Conservation (phyloP, 2,329 filamentous ascomycete species). For the Keithomyces neogunnii region DNA sequence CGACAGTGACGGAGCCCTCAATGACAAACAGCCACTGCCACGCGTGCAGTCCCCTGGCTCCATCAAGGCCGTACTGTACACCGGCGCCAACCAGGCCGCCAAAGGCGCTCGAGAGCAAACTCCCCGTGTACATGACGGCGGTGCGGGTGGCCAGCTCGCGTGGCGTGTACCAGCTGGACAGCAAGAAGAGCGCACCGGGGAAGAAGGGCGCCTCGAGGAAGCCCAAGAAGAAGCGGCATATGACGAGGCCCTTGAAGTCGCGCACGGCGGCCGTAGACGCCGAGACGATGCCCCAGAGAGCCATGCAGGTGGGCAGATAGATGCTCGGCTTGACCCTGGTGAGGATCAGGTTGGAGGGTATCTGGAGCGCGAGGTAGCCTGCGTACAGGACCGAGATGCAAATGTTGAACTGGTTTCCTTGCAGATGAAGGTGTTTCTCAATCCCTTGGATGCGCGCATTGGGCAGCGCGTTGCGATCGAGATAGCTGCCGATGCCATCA, state of each 20-base stretch:
- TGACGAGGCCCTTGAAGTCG: slow-evolving; percentile 32
- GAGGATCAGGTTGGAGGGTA: slow-evolving; percentile 31
- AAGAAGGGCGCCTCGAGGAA: slow-evolving; percentile 32
- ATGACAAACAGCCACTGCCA: slow-evolving; percentile 27
- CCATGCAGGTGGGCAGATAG: slow-evolving; percentile 31
- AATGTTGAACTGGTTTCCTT: slow-evolving; percentile 3
- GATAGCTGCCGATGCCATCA: slow-evolving; percentile 1
- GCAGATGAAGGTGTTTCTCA: slow-evolving; percentile 1
- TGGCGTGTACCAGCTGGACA: slow-evolving; percentile 46
- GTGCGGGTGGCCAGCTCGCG: slow-evolving; percentile 36
- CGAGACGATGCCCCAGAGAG: slow-evolving; percentile 30
- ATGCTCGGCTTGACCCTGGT: slow-evolving; percentile 31
- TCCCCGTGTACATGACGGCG: slow-evolving; percentile 35
- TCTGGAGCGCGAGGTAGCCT: slow-evolving; percentile 24
- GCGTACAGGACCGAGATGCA: slow-evolving; percentile 27
- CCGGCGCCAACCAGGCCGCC: slow-evolving; percentile 35
- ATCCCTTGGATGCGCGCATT: slow-evolving; percentile 6
- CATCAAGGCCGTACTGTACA: slow-evolving; percentile 25
- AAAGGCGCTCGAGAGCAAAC: slow-evolving; percentile 27
- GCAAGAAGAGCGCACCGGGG: slow-evolving; percentile 27
- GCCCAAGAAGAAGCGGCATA: slow-evolving; percentile 31
- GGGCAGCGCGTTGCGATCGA: slow-evolving; percentile 7
- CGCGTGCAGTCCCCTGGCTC: slow-evolving; percentile 16
- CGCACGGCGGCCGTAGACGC: slow-evolving; percentile 32
- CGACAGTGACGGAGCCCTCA: slow-evolving; percentile 20